A percentile compares a stretch with the other conserved stretches of the same genome.
Evolutionary conservation across 768 basidiomycete species (phyloP).

Genomic region (Leccinum barrowsii): DNA sequence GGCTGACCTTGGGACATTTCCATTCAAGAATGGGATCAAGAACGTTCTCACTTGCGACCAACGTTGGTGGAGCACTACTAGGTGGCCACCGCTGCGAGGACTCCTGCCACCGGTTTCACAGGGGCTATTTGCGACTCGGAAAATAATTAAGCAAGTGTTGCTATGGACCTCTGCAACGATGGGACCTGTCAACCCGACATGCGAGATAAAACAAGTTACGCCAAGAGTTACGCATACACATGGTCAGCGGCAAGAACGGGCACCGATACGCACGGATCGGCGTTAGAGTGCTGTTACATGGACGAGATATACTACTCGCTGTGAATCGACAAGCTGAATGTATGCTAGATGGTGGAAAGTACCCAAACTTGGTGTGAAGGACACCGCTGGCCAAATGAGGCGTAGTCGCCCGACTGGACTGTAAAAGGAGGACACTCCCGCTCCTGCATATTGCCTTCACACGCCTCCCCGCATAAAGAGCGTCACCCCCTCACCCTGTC

Average conservation of each 20-base stretch:
- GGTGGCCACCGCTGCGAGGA: constrained; percentile 13
- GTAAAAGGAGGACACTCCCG: constrained; percentile 23
- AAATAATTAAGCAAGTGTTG: neutral
- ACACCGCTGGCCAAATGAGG: constrained; percentile 20
- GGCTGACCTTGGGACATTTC: constrained; percentile 29
- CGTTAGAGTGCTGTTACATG: constrained; percentile 28
- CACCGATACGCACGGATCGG: constrained; percentile 4
- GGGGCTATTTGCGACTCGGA: neutral
- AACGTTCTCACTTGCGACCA: neutral
- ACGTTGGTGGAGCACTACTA: neutral
- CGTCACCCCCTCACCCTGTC: neutral
- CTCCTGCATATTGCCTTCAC: constrained; percentile 22
- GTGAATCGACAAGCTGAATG: neutral
- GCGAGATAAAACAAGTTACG: neutral
- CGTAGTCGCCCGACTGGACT: constrained; percentile 17
- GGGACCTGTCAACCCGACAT: neutral
- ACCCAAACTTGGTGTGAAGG: constrained; percentile 25
- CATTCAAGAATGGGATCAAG: neutral
- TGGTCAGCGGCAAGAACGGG: neutral
- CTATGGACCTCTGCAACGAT: neutral
- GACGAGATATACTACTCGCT: neutral
- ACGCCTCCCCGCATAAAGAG: constrained; percentile 30
- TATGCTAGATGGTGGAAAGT: constrained; percentile 1
- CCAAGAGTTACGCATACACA: neutral
- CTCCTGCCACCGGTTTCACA: constrained; percentile 14